Evolutionary conservation across 176 grass and related monocot genomes (phyloP).

Genomic region (Tuctoria greenei): DNA sequence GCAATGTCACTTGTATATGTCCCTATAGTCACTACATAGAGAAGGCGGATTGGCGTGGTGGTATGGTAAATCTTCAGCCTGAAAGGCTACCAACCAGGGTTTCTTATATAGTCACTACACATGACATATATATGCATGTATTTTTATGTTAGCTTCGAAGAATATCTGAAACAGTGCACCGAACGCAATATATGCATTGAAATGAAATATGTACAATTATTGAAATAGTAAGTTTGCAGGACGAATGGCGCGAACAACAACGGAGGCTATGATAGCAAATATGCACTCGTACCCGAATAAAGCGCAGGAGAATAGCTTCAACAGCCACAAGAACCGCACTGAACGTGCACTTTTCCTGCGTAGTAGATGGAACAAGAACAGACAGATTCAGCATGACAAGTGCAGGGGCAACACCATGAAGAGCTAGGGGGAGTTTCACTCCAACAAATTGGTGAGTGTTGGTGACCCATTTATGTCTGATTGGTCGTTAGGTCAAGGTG

Average conservation of each 20-base stretch:
- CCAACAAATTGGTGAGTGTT: background rate
- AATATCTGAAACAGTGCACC: background rate
- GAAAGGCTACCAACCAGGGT: no score
- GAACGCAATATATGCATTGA: background rate
- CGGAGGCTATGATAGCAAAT: background rate
- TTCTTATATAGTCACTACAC: background rate
- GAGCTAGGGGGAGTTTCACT: background rate
- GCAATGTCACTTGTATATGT: no score
- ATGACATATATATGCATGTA: background rate
- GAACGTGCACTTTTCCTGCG: slow-evolving; percentile 44
- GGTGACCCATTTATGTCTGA: background rate
- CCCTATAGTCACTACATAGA: no score
- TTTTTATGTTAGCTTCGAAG: background rate
- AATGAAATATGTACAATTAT: background rate
- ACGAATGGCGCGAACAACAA: background rate
- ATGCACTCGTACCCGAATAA: slow-evolving; percentile 48
- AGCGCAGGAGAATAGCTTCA: slow-evolving; percentile 73
- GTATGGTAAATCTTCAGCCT: no score
- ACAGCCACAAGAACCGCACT: slow-evolving; percentile 25
- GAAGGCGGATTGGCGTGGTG: no score
- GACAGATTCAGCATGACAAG: background rate
- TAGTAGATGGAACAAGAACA: background rate
- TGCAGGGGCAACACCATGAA: background rate
- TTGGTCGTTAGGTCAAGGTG: background rate
- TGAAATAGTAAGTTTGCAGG: background rate